Conservation (phyloP, 192 early-diverging fungal genomes). For the Coemansia sp. region DNA sequence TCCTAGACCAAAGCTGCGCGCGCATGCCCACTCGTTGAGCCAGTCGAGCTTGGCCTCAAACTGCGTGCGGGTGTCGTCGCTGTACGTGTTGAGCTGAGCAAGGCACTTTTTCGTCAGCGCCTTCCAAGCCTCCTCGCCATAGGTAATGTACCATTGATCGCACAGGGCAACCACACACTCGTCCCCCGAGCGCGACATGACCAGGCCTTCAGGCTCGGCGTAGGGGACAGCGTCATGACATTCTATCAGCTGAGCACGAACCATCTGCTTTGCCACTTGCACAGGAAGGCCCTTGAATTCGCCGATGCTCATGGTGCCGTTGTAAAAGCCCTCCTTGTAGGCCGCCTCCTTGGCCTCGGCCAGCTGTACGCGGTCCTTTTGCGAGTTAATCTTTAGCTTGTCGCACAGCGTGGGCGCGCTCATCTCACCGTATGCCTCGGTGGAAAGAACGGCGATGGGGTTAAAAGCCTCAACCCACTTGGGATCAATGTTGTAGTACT, state of each 20-base stretch:
- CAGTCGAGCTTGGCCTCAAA: slow-evolving; percentile 88
- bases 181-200: slow-evolving; percentile 93
- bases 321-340: slow-evolving; percentile 99
- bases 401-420: slow-evolving; percentile 84
- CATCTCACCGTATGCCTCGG: slow-evolving; percentile 83
- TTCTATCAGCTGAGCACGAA: slow-evolving; percentile 76
- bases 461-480: slow-evolving; percentile 88
- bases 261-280: slow-evolving; percentile 86
- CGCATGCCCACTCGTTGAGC: slow-evolving; percentile 98
- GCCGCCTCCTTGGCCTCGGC: slow-evolving; percentile 91
- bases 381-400: slow-evolving; percentile 93
- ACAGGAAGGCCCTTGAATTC: slow-evolving; percentile 82
- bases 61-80: slow-evolving; percentile 80
- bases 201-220: slow-evolving; percentile 92
- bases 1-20: slow-evolving; percentile 91
- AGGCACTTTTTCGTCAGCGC: slow-evolving; percentile 76
- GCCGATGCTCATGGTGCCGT: slow-evolving; percentile 84
- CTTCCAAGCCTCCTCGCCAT: slow-evolving; percentile 90
- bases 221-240: slow-evolving; percentile 79
- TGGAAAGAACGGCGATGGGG: slow-evolving; percentile 85
- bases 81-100: slow-evolving; percentile 77
- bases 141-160: slow-evolving; percentile 99
- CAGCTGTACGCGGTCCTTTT: slow-evolving; percentile 93
- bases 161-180: slow-evolving; percentile 96
- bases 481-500: slow-evolving; percentile 85